Evolutionary conservation across 768 basidiomycete species (phyloP), one percentile per base, ranked within the genome.

Genomic region (Russula foetens): DNA sequence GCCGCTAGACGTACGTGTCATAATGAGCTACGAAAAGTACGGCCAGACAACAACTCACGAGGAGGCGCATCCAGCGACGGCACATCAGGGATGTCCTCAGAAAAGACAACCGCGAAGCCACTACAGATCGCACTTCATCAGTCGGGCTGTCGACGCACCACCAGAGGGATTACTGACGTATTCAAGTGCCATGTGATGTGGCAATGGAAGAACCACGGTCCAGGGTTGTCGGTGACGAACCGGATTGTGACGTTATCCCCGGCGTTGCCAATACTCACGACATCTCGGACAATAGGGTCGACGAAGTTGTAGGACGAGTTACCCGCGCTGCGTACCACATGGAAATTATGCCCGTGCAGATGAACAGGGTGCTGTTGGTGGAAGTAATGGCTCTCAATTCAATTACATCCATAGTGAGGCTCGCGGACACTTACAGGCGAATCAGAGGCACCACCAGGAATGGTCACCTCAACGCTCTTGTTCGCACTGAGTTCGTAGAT

Each of bases 131-230:
- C 41, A 23, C 11, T 33, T 41, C 2, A 31, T 48, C 43, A 51
- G 33, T 15, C 8, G 2, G 15, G 31, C 29, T 11, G 43, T 7
- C 11, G 44, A 72, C 60, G 59, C 69, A 71, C 77, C 2, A 0
- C 9, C 0, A 82, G 82, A 33, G 80, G 79, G 17, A 85, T 85
- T 21, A 84, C 0, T 85, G 82, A 21, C 69, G 46, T 55, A 26
- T 64, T 66, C 46, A 71, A 64, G 53, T 71, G 70, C 70, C 70
- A 71, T 21, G 62, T 67, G 46, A 71, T 70, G 53, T 71, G 71
- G 50, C 71, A 72, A 31, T 72, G 71, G 41, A 71, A 61, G 47
- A 67, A 66, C 69, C 66, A 69, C 8, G 66, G 63, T 19, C 71
- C 71, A 26, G 71, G 66, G 19, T 70, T 70, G 59, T 71, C 70